Evolutionary conservation across 1,284 basidiomycete species (phyloP), one percentile per base, ranked within the genome.

Genomic region (Farysia itapuensis): DNA sequence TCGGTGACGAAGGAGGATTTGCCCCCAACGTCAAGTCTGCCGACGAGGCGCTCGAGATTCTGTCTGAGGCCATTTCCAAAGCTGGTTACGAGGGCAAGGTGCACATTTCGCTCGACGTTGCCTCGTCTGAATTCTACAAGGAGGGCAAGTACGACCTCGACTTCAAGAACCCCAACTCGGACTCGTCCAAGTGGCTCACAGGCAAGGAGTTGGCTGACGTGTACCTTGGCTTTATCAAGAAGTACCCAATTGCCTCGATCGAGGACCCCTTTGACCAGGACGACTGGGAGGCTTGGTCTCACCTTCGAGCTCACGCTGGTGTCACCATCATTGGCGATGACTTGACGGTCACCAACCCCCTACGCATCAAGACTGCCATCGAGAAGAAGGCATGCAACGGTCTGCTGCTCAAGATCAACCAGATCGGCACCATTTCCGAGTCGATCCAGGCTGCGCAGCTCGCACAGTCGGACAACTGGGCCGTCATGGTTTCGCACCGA

Each of bases 251-350:
- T 47, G 86, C 58, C 39, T 96, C 92, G 43, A 89, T 98, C 76
- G 94, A 99, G 82, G 94, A 99, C 80, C 94, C 94, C 79, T 99
- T 99, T 81, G 93, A 98, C 81, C 93, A 99, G 83, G 95, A 98
- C 79, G 94, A 97, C 82, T 97, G 91, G 89, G 91, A 92, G 79
- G 90, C 92, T 34, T 99, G 95, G 95, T 82, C 85, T 34, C 86
- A 93, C 82, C 90, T 96, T 77, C 91, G 79, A 59, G 72, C 77
- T 45, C 48, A 72, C 52, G 66, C 78, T 61, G 77, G 75, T 60
- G 74, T 79, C 64, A 79, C 94, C 81, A 89, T 96, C 74, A 93
- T 97, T 74, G 93, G 93, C 75, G 94, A 98, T 77, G 94, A 99
- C 79, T 81, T 99, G 81, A 96, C 93, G 24, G 95, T 99, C 72